Evolutionary conservation across 805 yeast species (phyloP).

Genomic region (Ogataea pini): DNA sequence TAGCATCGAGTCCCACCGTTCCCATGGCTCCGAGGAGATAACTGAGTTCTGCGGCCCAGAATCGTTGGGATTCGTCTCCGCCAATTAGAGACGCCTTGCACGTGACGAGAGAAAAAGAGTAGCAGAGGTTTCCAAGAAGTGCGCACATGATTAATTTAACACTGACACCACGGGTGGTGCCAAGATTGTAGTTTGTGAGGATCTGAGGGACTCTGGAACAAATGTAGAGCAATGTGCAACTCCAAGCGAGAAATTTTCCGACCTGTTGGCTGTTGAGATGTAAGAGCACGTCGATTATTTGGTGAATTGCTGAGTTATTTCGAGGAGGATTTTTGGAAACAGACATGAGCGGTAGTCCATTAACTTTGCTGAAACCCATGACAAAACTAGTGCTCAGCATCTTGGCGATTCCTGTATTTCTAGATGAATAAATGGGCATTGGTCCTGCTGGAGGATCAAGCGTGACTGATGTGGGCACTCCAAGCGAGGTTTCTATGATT

Average conservation of each 20-base stretch:
- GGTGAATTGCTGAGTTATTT: constrained; percentile 28
- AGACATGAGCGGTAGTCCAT: constrained; percentile 13
- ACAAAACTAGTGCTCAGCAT: constrained; percentile 33
- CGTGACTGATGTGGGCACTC: too few relatives aligned
- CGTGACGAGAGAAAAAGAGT: constrained; percentile 48
- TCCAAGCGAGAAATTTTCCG: constrained; percentile 48
- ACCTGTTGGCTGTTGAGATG: constrained; percentile 19
- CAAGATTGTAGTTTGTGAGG: constrained; percentile 44
- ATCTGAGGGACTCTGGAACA: constrained; percentile 55
- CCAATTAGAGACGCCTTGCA: constrained; percentile 43
- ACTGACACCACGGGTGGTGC: constrained; percentile 53
- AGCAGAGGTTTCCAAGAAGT: constrained; percentile 49
- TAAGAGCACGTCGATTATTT: constrained; percentile 17
- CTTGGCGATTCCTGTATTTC: constrained; percentile 21
- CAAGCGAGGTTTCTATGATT: constrained; percentile 7
- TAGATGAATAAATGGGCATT: constrained; percentile 6
- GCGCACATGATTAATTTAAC: constrained; percentile 51
- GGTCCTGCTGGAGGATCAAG: constrained; percentile 11
- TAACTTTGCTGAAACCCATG: constrained; percentile 32
- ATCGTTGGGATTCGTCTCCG: constrained; percentile 35
- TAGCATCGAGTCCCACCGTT: constrained; percentile 48
- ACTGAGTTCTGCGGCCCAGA: constrained; percentile 41
- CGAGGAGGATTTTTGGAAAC: constrained; percentile 3
- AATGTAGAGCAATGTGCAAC: constrained; percentile 49
- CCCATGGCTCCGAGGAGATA: constrained; percentile 55